A percentile compares a stretch with the other conserved stretches of the same genome.
Evolutionary conservation across 805 yeast genomes (phyloP).

Genomic region (Candida wancherniae): DNA sequence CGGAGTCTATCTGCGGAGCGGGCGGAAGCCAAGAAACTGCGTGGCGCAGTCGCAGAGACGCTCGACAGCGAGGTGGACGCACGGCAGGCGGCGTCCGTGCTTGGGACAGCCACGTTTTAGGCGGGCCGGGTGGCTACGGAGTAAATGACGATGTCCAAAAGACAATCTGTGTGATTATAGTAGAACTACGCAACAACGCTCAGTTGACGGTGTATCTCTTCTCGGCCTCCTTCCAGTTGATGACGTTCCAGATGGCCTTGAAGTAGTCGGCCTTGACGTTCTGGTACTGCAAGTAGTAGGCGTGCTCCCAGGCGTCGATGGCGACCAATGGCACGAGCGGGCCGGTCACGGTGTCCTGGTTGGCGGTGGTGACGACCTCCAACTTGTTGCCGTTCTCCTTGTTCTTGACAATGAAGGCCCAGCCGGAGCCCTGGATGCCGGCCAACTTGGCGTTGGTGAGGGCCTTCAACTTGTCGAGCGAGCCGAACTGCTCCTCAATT

Average conservation of each 20-base stretch:
- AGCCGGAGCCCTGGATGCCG: constrained; percentile 50
- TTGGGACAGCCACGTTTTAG: constrained; percentile 72
- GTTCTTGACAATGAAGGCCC: constrained; percentile 49
- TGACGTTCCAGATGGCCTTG: constrained; percentile 47
- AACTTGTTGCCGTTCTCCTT: constrained; percentile 39
- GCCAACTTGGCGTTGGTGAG: constrained; percentile 41
- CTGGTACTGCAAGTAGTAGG: constrained; percentile 50
- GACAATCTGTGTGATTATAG: no score
- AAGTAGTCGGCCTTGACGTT: constrained; percentile 47
- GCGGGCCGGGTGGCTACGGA: neutral
- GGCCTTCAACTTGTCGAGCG: constrained; percentile 39
- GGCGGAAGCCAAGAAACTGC: constrained; percentile 17
- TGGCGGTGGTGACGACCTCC: constrained; percentile 42
- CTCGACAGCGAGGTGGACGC: constrained; percentile 56
- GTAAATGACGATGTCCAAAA: neutral
- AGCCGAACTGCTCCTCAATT: constrained; percentile 41
- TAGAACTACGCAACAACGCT: no score
- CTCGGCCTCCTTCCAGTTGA: constrained; percentile 49
- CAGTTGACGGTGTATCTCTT: constrained; percentile 31
- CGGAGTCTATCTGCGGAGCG: constrained; percentile 30
- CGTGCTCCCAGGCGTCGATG: constrained; percentile 54
- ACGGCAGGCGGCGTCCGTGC: constrained; percentile 71
- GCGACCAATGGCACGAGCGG: constrained; percentile 44
- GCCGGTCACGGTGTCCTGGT: constrained; percentile 46
- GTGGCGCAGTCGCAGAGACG: constrained; percentile 1